Conservation (phyloP, 306 rosid genomes). For the Glycine soja region DNA sequence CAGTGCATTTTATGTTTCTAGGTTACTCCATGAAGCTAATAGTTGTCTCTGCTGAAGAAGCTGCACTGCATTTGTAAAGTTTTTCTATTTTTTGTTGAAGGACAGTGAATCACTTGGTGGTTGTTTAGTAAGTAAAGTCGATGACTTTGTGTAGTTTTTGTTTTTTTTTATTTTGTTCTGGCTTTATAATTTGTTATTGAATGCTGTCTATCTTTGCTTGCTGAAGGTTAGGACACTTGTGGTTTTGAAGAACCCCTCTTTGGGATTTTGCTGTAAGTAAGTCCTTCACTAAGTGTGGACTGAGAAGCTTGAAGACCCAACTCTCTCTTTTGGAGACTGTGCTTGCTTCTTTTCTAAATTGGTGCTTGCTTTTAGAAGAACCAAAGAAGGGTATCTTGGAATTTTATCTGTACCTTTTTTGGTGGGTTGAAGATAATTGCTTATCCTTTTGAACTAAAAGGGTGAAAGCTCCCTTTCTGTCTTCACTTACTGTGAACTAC, state of each 20-base stretch:
- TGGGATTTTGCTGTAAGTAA: slow-evolving; percentile 10
- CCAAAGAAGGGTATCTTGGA: slow-evolving; percentile 39
- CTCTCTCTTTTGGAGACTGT: slow-evolving; percentile 37
- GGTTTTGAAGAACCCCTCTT: slow-evolving; percentile 39
- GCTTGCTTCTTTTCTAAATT: slow-evolving; percentile 29
- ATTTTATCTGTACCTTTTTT: slow-evolving; percentile 25
- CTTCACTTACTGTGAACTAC: slow-evolving; percentile 39
- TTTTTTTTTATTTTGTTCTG: not conserved
- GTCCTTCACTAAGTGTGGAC: slow-evolving; percentile 37
- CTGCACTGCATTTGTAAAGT: slow-evolving; percentile 35
- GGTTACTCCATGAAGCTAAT: slow-evolving; percentile 39
- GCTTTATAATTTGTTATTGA: slow-evolving; percentile 12
- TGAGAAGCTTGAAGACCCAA: slow-evolving; percentile 30
- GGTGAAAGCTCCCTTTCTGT: slow-evolving; percentile 32
- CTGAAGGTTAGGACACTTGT: slow-evolving; percentile 39
- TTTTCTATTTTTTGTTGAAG: slow-evolving; percentile 17
- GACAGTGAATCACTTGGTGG: slow-evolving; percentile 23
- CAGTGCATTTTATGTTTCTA: slow-evolving; percentile 47
- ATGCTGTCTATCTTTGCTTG: slow-evolving; percentile 43
- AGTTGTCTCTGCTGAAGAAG: slow-evolving; percentile 49
- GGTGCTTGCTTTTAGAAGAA: slow-evolving; percentile 37
- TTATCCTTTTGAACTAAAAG: slow-evolving; percentile 39
- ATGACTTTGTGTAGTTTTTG: slow-evolving; percentile 32
- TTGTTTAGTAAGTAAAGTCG: slow-evolving; percentile 40
- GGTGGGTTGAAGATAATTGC: slow-evolving; percentile 31